phyloP scores from a whole-genome alignment of 2,329 filamentous ascomycete species.

The Cladophialophora bantiana region DNA sequence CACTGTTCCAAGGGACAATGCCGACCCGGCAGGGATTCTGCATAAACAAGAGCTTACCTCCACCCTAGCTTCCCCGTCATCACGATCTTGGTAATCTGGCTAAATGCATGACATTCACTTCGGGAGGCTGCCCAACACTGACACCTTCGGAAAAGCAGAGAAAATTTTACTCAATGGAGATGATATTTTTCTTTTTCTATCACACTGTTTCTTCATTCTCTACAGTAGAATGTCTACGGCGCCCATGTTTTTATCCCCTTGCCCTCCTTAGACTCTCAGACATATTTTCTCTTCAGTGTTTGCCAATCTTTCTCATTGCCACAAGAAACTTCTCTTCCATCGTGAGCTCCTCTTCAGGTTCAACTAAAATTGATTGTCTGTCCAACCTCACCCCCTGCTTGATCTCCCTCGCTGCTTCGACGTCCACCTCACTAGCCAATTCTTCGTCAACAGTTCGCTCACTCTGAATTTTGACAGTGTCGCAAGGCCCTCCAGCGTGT shows the following conservation, averaged over 20 bases:
- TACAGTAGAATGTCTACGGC: background rate
- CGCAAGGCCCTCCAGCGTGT: background rate
- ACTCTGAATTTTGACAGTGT: background rate
- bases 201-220: background rate
- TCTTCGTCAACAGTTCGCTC: background rate
- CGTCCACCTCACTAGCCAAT: background rate
- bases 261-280: background rate
- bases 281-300: background rate
- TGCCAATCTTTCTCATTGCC: conserved; percentile 22
- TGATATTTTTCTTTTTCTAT: background rate
- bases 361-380: background rate
- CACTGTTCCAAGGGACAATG: too few relatives aligned
- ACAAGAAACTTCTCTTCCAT: conserved; percentile 27
- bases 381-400: background rate
- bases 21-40: too few relatives aligned
- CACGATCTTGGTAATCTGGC: background rate
- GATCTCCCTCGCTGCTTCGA: background rate
- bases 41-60: too few relatives aligned
- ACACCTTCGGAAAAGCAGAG: background rate
- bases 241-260: background rate
- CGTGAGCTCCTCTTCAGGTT: conserved; percentile 8
- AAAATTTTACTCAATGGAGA: background rate
- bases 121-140: too few relatives aligned
- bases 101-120: background rate
- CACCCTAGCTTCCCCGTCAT: too few relatives aligned